Evolutionary conservation across 2,329 filamentous ascomycete species (phyloP).

Genomic region (Stachybotrys chlorohalonatus): DNA sequence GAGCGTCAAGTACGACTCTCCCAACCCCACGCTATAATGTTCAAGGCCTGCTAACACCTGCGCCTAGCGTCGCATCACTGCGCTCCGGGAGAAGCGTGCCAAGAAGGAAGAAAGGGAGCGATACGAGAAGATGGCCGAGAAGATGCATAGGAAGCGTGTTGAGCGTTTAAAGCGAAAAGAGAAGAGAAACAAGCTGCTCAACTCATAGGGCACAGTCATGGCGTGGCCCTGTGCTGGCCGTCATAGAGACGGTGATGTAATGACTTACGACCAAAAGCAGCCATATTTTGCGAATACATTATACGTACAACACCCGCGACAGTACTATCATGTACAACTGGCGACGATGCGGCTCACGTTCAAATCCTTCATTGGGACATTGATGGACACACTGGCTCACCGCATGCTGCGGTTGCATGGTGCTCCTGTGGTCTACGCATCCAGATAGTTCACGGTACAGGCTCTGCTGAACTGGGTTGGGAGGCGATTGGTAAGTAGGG

Average conservation of each 20-base stretch:
- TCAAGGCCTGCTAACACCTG: conserved; percentile 4
- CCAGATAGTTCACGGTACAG: no score
- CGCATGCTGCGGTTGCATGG: no score
- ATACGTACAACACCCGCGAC: no score
- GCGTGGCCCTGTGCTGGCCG: not conserved
- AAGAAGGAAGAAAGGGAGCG: conserved; percentile 90
- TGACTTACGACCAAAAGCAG: conserved; percentile 9
- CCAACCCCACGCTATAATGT: not conserved
- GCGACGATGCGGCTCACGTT: no score
- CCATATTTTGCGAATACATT: not conserved
- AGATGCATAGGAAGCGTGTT: conserved; percentile 94
- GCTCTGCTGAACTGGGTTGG: no score
- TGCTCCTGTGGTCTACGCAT: no score
- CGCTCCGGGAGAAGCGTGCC: conserved; percentile 74
- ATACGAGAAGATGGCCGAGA: conserved; percentile 90
- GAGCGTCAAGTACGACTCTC: conserved; percentile 59
- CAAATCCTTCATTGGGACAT: no score
- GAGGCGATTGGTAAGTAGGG: no score
- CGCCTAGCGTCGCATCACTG: conserved; percentile 61
- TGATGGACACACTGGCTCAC: no score
- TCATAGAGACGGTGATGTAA: conserved; percentile 7
- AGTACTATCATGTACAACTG: no score
- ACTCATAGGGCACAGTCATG: conserved; percentile 37
- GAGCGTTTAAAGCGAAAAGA: conserved; percentile 90
- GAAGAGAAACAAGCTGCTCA: conserved; percentile 84